These are phyloP conservation scores for Aspergillus carbonarius DNA, from an alignment of 2,329 filamentous ascomycete genomes.

Conservation along the genomic window DNA sequence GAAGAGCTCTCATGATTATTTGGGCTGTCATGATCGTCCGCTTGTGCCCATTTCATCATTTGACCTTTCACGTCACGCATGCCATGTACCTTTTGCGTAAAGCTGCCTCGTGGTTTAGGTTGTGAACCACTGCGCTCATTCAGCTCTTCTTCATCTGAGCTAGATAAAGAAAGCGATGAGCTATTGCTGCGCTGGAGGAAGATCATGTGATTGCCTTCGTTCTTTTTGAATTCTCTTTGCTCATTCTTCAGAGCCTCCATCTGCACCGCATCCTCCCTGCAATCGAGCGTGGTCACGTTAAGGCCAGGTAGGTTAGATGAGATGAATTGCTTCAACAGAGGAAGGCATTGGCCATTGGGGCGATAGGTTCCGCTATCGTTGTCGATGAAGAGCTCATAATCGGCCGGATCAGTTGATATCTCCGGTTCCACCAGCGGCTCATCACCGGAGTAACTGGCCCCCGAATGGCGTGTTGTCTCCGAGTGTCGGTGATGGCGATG, in stretches of 20 bases:
- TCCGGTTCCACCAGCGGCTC: conserved; percentile 41
- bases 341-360: conserved; percentile 74
- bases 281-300: conserved; percentile 71
- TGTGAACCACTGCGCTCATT: conserved; percentile 40
- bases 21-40: conserved; percentile 22
- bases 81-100: conserved; percentile 32
- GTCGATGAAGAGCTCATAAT: conserved; percentile 88
- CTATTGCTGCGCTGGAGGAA: conserved; percentile 54
- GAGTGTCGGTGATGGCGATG: conserved; percentile 42
- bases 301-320: conserved; percentile 73
- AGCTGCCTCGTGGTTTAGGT: conserved; percentile 27
- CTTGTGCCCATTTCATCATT: conserved; percentile 37
- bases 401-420: conserved; percentile 52
- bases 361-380: conserved; percentile 94
- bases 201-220: conserved; percentile 52
- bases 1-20: neutral
- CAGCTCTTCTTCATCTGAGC: conserved; percentile 59
- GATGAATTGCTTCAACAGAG: conserved; percentile 69
- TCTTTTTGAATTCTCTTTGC: conserved; percentile 73
- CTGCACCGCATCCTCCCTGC: conserved; percentile 67
- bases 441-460: conserved; percentile 32
- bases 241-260: conserved; percentile 73
- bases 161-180: conserved; percentile 52
- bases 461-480: conserved; percentile 33
- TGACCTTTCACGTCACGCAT: conserved; percentile 41